Conservation (phyloP, 495 filamentous ascomycete species). For the Aspergillus kassunensis region DNA sequence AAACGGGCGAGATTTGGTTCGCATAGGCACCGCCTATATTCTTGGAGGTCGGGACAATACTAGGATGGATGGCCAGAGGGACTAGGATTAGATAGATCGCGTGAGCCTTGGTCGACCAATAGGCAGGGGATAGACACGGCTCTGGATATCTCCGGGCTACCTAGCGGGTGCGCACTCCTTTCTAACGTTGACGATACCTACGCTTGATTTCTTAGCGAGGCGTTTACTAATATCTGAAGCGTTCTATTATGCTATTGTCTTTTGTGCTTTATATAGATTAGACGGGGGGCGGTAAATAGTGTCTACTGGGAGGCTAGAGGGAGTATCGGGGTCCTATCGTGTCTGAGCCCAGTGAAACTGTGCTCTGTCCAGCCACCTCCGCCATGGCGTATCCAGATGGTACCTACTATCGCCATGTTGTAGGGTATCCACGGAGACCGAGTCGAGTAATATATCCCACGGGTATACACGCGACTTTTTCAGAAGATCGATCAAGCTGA, state of each 20-base stretch:
- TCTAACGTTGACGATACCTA: slow-evolving; percentile 7
- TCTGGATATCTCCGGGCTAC: background rate
- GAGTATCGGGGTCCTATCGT: background rate
- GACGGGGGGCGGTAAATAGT: no score
- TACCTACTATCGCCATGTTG: background rate
- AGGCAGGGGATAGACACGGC: background rate
- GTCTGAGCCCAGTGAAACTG: slow-evolving; percentile 21
- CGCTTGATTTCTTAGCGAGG: slow-evolving; percentile 17
- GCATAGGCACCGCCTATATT: no score
- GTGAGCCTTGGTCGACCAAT: background rate
- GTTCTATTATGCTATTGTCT: slow-evolving; percentile 1
- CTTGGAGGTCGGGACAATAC: no score
- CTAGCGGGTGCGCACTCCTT: background rate
- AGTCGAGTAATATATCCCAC: background rate
- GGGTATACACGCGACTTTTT: slow-evolving; percentile 2
- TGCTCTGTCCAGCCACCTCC: slow-evolving; percentile 25
- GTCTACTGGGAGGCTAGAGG: background rate
- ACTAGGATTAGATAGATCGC: no score
- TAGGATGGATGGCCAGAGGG: no score
- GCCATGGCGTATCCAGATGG: slow-evolving; percentile 25
- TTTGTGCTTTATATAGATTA: background rate
- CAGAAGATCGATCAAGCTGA: slow-evolving; percentile 17
- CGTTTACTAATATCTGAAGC: slow-evolving; percentile 12
- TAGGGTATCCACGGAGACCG: background rate
- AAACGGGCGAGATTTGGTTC: no score